Base-by-base conservation (phyloP, 1,284 basidiomycete genomes). In the Heterobasidion parviporum region DNA sequence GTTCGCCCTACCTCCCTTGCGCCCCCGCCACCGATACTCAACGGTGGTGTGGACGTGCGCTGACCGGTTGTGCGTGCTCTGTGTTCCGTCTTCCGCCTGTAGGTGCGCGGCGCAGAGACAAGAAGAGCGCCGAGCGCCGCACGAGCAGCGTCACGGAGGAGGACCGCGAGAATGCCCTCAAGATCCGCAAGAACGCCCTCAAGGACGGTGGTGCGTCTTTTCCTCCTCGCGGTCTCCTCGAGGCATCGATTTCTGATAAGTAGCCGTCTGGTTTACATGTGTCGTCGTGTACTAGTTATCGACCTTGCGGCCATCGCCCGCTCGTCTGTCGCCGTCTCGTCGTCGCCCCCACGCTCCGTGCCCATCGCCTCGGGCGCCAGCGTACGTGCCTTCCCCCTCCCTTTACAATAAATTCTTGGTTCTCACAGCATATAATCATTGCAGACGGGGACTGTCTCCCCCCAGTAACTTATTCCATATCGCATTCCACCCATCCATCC, bases 221-320 rank as follows among this genome's bases (percentile, higher is more conserved):
- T 44, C 34, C 18, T 51, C 33, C 10, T 32, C 47, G 47, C 12
- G 20, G 18, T 53, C 14, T 16, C 35, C 33, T 53, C 32, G 50
- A 34, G 26, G n/a, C 16, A 15, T 14, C 34, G 34, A 6, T n/a
- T 15, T 9, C 3, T 8, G 26, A 26, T 26, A 26, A 26, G 26
- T 26, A 5, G 26, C 26, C 26, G 8, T 34, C 5, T 36, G 38
- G 14, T 8, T n/a, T 7, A 41, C 38, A 50, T 20, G 50, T 47
- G 12, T 18, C 26, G 7, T 52, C 38, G 8, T 52, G 46, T 48
- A 18, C 18, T 18, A 81, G 80, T 74, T 63, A 70, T 89, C 56
- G 87, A 92, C 70, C 80, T 94, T 57, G 77, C 79, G 47, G 76
- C 82, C 55, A 93, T 94, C 64, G 91, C 91, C 32, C 85, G 89